Base-by-base conservation (phyloP, 208 protist genomes). In the Leishmania major region DNA sequence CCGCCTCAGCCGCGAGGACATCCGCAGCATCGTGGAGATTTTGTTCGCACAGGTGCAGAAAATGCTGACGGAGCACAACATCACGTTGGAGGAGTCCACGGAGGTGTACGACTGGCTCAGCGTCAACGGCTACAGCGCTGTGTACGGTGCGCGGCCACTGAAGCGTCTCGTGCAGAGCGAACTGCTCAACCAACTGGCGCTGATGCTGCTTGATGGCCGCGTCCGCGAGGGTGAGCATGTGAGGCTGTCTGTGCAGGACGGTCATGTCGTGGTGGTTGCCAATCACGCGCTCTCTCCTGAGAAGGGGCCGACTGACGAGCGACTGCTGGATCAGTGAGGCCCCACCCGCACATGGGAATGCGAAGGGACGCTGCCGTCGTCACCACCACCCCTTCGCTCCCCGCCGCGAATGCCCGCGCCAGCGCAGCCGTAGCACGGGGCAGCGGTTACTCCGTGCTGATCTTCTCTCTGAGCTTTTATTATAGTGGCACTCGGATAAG, bases 61-160 rank as follows among this genome's bases (percentile, higher is more conserved):
- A 71, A 91, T 97, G 87, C 89, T 99, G 43, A 78, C 55, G 37
- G 93, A 98, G 77, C 91, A 97, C 85, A 78, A 95, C 43, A 98
- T 99, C 59, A 87, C 67, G 13, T 79, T 99, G 2, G 75, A 92
- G 31, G 77, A 96, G 22, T 80, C 86, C 0, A 81, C 80, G 22
- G 87, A 87, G 51, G 98, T 98, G 35, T 91, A 89, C 55, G 92
- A 98, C 45, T 96, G 88, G 87, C 92, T 99, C 25, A 88, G 89
- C 6, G 88, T 88, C 43, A 74, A 90, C 25, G 91, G 96, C 37
- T 99, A 99, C 90, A 98, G 98, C 80, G 87, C 95, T 11, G 87
- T 95, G 35, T 99, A 99, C 87, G 99, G 99, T 81, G 99, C 98
- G 19, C 89, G 99, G 13, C 98, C 99, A 2, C 87, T 99, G 82